Base-by-base conservation (phyloP, 2,329 filamentous ascomycete genomes). In the Pseudogymnoascus sp. region DNA sequence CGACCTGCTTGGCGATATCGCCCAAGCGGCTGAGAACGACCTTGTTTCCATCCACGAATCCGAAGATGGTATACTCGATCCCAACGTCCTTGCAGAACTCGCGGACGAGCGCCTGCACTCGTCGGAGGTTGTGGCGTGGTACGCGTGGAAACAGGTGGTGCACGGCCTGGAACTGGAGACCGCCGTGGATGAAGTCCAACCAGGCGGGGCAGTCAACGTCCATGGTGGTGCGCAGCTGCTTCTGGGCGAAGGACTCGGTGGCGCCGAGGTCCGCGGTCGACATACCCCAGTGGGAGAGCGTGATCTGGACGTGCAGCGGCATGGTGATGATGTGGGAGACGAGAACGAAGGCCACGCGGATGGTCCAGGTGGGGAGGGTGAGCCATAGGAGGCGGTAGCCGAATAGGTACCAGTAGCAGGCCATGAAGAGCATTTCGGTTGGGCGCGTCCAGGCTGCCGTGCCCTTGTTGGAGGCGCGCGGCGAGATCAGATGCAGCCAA, bases 281-380 rank as follows among this genome's bases (percentile, higher is more conserved):
- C 86, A 89, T 90, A 63, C 83, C 86, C 77, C 86, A 89, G 73
- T 90, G 87, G 1, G 82, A 86, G 7, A 89, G 80, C 0, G 86
- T 89, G 71, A 90, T 88, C 67, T 89, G 87, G 1, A 89, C 78
- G 69, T 90, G 87, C 20, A 89, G 78, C 0, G 85, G 85, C 78
- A 86, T 83, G 30, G 85, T 86, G 68, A 86, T 73, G 57, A 84
- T 78, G 71, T 89, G 86, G 28, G 80, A 84, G 60, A 88, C 75
- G 39, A 89, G 72, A 2, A 89, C 79, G 66, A 86, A 90, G 58
- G 75, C 71, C 62, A 89, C 75, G 22, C 85, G 84, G 20, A 77
- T 76, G 62, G 76, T 76, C 75, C 77, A 82, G 59, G 76, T 81
- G 1, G 85, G 85, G 41, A 90, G 78, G 3, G 76, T 75, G 63